phyloP scores from a whole-genome alignment of 140 eudicot genomes.

The Senecio squalidus region DNA sequence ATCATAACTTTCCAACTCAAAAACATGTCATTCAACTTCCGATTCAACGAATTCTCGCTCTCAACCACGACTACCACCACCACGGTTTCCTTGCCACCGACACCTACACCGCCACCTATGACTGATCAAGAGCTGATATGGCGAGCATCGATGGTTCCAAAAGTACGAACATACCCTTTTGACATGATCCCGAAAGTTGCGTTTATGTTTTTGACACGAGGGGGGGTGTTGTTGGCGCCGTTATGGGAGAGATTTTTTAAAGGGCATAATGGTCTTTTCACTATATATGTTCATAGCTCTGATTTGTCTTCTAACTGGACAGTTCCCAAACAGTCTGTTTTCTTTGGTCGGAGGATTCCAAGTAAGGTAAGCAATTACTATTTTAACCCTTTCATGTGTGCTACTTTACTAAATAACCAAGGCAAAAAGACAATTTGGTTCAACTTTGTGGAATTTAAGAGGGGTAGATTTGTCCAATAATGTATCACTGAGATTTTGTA shows the following conservation, averaged over 20 bases:
- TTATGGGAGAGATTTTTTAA: slow-evolving; percentile 42
- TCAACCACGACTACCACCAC: slow-evolving; percentile 13
- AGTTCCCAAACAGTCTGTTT: slow-evolving; percentile 19
- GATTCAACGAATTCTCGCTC: slow-evolving; percentile 20
- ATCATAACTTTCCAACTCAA: slow-evolving; percentile 29
- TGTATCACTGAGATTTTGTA: no score
- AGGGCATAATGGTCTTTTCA: slow-evolving; percentile 37
- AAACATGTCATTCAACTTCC: slow-evolving; percentile 20
- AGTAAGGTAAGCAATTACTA: slow-evolving; percentile 25
- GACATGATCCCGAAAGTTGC: slow-evolving; percentile 34
- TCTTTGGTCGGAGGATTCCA: slow-evolving; percentile 30
- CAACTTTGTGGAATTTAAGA: background rate
- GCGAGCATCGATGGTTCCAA: slow-evolving; percentile 39
- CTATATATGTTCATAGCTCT: slow-evolving; percentile 27
- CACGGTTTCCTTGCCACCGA: background rate
- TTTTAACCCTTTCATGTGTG: background rate
- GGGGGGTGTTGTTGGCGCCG: slow-evolving; percentile 37
- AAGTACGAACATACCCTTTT: slow-evolving; percentile 27
- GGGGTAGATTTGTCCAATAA: no score
- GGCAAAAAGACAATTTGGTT: background rate
- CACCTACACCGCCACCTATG: slow-evolving; percentile 12
- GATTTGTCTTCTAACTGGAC: slow-evolving; percentile 18
- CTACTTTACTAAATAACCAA: no score
- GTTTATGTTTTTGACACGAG: slow-evolving; percentile 46
- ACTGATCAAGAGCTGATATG: slow-evolving; percentile 32